Percentiles rank a stretch among this genome's conserved stretches.
These are phyloP conservation scores for Naganishia albida DNA, from an alignment of 1,284 basidiomycete species.

Conservation along the genomic window DNA sequence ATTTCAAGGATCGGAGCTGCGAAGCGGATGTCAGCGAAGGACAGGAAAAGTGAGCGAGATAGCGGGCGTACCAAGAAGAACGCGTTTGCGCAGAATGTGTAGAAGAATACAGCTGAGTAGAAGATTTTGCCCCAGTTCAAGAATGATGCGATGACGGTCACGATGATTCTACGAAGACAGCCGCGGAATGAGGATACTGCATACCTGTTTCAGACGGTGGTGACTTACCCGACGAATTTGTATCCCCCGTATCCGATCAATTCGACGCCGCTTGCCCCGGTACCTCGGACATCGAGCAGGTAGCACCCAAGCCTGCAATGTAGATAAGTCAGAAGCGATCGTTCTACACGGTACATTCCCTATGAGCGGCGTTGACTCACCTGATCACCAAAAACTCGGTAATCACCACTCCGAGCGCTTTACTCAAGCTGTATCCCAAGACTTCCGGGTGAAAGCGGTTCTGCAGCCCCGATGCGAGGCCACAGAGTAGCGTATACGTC, in stretches of 20 bases:
- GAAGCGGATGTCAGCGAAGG: not conserved
- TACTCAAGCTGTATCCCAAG: conserved; percentile 80
- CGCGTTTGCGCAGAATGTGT: conserved; percentile 82
- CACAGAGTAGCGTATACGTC: conserved; percentile 88
- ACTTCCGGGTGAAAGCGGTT: conserved; percentile 86
- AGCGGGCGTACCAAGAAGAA: conserved; percentile 77
- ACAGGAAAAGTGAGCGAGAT: conserved; percentile 36
- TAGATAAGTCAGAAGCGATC: not conserved
- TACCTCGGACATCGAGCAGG: conserved; percentile 77
- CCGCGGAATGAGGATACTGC: not conserved
- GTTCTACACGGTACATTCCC: not conserved
- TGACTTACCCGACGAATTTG: conserved; percentile 86
- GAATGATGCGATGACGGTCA: conserved; percentile 48
- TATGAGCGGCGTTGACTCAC: conserved; percentile 23
- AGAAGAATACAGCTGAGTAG: conserved; percentile 73
- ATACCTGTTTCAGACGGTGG: not conserved
- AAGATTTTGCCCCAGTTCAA: conserved; percentile 62
- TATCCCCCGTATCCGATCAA: conserved; percentile 81
- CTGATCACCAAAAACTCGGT: conserved; percentile 87
- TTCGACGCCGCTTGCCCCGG: conserved; percentile 65
- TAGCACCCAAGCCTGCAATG: conserved; percentile 70
- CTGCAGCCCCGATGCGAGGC: conserved; percentile 79
- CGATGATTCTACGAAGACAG: conserved; percentile 45
- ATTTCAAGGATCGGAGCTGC: conserved; percentile 85
- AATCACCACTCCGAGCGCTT: conserved; percentile 75